Evolutionary conservation across 176 grass and related monocot species (phyloP).

Genomic region (Neostapfia colusana): DNA sequence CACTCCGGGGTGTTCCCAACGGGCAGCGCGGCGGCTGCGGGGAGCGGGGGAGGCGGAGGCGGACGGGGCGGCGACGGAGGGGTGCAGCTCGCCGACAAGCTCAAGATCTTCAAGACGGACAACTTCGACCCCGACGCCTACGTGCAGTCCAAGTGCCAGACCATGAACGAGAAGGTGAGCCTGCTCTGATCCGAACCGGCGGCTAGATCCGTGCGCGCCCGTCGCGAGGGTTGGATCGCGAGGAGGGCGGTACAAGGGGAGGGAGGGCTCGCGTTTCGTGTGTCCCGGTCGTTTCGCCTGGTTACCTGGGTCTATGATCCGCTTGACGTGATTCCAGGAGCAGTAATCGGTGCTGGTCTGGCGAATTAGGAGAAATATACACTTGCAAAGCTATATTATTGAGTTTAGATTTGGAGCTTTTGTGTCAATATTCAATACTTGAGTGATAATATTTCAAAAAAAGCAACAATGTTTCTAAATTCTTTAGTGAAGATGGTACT

Average conservation of each 20-base stretch:
- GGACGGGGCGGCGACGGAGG: conserved; percentile 42
- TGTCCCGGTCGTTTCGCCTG: not conserved
- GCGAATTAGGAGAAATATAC: conserved; percentile 9
- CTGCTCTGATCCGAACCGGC: no score
- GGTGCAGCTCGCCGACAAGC: conserved; percentile 95
- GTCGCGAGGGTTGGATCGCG: not conserved
- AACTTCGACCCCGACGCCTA: conserved; percentile 97
- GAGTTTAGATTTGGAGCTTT: not conserved
- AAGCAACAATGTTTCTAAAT: not conserved
- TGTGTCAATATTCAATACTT: not conserved
- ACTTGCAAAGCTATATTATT: not conserved
- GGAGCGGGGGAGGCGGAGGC: conserved; percentile 33
- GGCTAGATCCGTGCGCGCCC: not conserved
- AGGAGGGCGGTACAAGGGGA: not conserved
- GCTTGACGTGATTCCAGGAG: not conserved
- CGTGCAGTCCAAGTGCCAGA: conserved; percentile 97
- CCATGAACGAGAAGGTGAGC: conserved; percentile 94
- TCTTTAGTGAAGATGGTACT: not conserved
- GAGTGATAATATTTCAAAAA: not conserved
- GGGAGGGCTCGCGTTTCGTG: not conserved
- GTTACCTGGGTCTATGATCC: not conserved
- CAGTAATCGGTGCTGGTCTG: not conserved
- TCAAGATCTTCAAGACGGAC: conserved; percentile 99
- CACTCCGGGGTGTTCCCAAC: conserved; percentile 63
- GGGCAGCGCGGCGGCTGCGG: conserved; percentile 37